Evolutionary conservation across 2,329 filamentous ascomycete genomes (phyloP).

Genomic region (Aspergillus bombycis): DNA sequence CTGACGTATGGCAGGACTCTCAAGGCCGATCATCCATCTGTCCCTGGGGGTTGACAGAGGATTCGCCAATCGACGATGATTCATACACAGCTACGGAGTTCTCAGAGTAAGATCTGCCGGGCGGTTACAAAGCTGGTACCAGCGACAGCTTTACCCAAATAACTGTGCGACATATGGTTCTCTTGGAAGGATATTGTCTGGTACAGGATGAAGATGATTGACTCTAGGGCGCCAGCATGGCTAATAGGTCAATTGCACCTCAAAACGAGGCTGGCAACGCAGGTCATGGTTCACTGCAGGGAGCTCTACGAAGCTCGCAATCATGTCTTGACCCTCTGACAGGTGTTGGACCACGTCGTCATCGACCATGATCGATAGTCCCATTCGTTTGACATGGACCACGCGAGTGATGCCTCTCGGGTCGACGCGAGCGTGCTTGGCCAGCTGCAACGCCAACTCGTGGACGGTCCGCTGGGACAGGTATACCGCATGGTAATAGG

Average conservation of each 20-base stretch:
- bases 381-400: constrained; percentile 69
- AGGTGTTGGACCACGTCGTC: constrained; percentile 81
- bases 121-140: no score
- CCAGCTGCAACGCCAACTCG: constrained; percentile 70
- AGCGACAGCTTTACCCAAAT: no score
- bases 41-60: background rate
- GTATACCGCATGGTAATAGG: constrained; percentile 80
- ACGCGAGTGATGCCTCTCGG: background rate
- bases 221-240: background rate
- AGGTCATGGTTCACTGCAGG: background rate
- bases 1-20: background rate
- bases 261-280: background rate
- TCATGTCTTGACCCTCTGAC: constrained; percentile 85
- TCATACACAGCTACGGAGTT: background rate
- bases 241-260: background rate
- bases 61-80: background rate
- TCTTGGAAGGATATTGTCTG: background rate
- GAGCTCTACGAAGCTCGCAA: constrained; percentile 47
- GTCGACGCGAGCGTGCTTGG: constrained; percentile 38
- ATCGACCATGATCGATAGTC: constrained; percentile 79
- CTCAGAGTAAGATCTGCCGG: background rate
- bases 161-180: background rate
- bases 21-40: background rate
- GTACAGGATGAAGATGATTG: background rate
- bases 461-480: constrained; percentile 71